Evolutionary conservation across 1,284 basidiomycete species (phyloP).

Genomic region (Pyrrhoderma lamaoense): DNA sequence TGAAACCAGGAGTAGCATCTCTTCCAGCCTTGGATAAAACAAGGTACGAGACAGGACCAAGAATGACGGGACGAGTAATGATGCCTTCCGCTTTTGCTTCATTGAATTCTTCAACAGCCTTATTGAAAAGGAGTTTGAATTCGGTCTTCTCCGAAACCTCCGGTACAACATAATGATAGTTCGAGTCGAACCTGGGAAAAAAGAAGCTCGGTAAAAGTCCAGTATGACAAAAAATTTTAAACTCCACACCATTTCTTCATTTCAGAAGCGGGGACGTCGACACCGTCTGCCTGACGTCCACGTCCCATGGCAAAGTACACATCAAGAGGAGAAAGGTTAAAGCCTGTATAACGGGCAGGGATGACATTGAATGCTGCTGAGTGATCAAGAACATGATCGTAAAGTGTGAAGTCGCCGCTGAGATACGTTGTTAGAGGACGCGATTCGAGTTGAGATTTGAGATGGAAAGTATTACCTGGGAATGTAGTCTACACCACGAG

Average conservation of each 20-base stretch:
- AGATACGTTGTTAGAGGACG: constrained; percentile 15
- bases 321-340: constrained; percentile 86
- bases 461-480: constrained; percentile 62
- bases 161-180: constrained; percentile 99
- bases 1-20: constrained; percentile 80
- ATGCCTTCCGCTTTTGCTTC: constrained; percentile 92
- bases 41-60: constrained; percentile 96
- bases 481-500: constrained; percentile 84
- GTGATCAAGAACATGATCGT: constrained; percentile 98
- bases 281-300: constrained; percentile 89
- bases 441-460: constrained; percentile 7
- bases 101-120: constrained; percentile 89
- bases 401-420: constrained; percentile 97
- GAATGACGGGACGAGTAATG: constrained; percentile 89
- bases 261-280: constrained; percentile 96
- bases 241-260: constrained; percentile 93
- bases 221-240: constrained; percentile 5
- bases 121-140: constrained; percentile 96
- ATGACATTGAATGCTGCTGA: constrained; percentile 96
- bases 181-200: constrained; percentile 94
- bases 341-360: constrained; percentile 88
- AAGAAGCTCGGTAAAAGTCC: constrained; percentile 9
- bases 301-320: constrained; percentile 99
- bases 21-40: constrained; percentile 88
- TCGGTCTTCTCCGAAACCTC: constrained; percentile 90